Conservation (phyloP, 805 yeast genomes). For the Hanseniaspora jakobsenii region DNA sequence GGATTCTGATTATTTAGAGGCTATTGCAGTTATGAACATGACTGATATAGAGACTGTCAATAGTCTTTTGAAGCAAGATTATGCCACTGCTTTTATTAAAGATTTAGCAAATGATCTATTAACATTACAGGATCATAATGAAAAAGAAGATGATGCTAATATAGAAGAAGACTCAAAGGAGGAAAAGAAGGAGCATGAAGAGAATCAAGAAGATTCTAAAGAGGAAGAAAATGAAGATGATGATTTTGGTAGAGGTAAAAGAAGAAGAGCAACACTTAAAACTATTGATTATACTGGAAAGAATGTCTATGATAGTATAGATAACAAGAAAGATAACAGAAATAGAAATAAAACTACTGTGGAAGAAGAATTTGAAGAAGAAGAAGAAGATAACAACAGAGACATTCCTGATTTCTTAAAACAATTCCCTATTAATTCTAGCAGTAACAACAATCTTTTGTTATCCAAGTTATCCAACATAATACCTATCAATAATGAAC, state of each 20-base stretch:
- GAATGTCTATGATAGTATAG: constrained; percentile 5
- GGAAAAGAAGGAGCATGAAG: not conserved
- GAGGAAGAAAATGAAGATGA: not conserved
- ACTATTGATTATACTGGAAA: constrained; percentile 12
- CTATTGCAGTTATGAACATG: constrained; percentile 15
- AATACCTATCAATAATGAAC: too few species aligned
- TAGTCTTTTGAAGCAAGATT: not conserved
- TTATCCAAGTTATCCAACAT: too few species aligned
- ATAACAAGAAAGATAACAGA: not conserved
- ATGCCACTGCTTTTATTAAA: not conserved
- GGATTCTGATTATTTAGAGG: constrained; percentile 10
- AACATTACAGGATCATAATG: not conserved
- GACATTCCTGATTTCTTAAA: constrained; percentile 11
- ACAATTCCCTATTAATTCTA: constrained; percentile 10
- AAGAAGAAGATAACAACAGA: too few species aligned
- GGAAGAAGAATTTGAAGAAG: not conserved
- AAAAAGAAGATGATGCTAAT: not conserved
- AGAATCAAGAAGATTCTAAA: not conserved
- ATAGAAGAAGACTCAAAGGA: not conserved
- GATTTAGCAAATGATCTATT: too few species aligned
- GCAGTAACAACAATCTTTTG: too few species aligned
- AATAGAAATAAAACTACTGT: too few species aligned
- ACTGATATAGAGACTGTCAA: constrained; percentile 7
- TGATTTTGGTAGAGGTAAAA: constrained; percentile 1
- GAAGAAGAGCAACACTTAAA: constrained; percentile 8